Base-by-base conservation (phyloP, 345 rosid species). In the Bretschneidera sinensis region DNA sequence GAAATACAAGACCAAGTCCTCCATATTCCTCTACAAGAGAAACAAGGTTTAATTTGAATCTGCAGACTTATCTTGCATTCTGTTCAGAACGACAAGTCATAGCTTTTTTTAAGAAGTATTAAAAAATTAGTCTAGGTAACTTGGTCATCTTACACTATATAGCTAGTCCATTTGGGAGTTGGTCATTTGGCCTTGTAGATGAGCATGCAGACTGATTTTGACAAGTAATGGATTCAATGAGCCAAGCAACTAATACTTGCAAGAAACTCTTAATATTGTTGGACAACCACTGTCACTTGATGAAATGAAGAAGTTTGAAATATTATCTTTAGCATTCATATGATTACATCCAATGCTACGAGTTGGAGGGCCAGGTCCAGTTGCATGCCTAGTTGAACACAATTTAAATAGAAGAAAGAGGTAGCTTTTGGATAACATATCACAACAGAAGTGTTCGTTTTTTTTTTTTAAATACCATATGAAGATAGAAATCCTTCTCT, bases 1-100 rank as follows among this genome's bases (percentile, higher is more conserved):
- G 97, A 66, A 84, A 92, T 81, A 89, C 97, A 67, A 92, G 98
- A 55, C 97, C 96, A 71, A 92, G 82, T 53, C 98, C 97, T 72
- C 98, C 98, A 74, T 83, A 84, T 69, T 84, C 97, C 94, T 87
- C 98, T 92, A 50, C 53, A 74, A 55, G 43, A 66, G 19, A 61
- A 65, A 22, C 24, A 59, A 0, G 31, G n/a, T 19, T 21, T 39
- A 39, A 9, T 9, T 10, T 56, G n/a, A 34, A 48, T 48, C 52
- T 1, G 6, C n/a, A n/a, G n/a, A n/a, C 45, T 39, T 39, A 11
- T 14, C 10, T 39, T 14, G 10, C 9, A 9, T 11, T 4, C 45
- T 5, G 45, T 39, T 11, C 35, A 31, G 35, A 31, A 31, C 10
- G 10, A 13, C 45, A 39, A 39, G 15, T 39, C n/a, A 14, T 39